A percentile compares a stretch with the other conserved stretches of the same genome.
phyloP scores from a whole-genome alignment of 2,329 filamentous ascomycete genomes.

The Teratosphaeria epicoccoides region DNA sequence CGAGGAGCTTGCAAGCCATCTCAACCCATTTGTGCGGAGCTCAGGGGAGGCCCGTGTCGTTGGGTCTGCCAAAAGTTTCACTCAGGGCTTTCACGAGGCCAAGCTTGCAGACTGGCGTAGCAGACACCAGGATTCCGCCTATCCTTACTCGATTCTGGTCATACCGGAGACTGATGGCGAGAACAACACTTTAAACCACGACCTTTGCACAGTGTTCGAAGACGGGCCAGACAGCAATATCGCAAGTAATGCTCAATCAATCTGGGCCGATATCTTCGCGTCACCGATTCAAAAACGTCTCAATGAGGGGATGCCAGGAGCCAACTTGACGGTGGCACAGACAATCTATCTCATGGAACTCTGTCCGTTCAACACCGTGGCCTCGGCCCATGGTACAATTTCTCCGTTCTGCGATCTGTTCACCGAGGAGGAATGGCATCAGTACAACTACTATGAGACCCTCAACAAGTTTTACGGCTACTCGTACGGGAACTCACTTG shows the following conservation, averaged over 20 bases:
- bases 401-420: constrained; percentile 72
- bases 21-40: constrained; percentile 60
- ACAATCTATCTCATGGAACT: constrained; percentile 74
- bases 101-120: constrained; percentile 35
- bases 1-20: constrained; percentile 44
- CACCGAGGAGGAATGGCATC: constrained; percentile 50
- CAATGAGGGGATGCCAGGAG: constrained; percentile 57
- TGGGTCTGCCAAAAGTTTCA: constrained; percentile 64
- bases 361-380: constrained; percentile 76
- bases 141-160: constrained; percentile 49
- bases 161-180: constrained; percentile 55
- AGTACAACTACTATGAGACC: constrained; percentile 53
- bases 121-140: constrained; percentile 30
- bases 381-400: constrained; percentile 42
- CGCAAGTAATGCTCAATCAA: constrained; percentile 41
- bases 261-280: constrained; percentile 55
- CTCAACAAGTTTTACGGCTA: constrained; percentile 80
- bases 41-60: constrained; percentile 62
- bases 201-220: constrained; percentile 61
- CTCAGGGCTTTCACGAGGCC: constrained; percentile 57
- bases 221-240: constrained; percentile 41
- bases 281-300: constrained; percentile 58
- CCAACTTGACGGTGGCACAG: constrained; percentile 52
- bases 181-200: constrained; percentile 78
- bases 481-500: constrained; percentile 64